phyloP scores from a whole-genome alignment of 2,329 filamentous ascomycete species.

The Pyrenophora teres region DNA sequence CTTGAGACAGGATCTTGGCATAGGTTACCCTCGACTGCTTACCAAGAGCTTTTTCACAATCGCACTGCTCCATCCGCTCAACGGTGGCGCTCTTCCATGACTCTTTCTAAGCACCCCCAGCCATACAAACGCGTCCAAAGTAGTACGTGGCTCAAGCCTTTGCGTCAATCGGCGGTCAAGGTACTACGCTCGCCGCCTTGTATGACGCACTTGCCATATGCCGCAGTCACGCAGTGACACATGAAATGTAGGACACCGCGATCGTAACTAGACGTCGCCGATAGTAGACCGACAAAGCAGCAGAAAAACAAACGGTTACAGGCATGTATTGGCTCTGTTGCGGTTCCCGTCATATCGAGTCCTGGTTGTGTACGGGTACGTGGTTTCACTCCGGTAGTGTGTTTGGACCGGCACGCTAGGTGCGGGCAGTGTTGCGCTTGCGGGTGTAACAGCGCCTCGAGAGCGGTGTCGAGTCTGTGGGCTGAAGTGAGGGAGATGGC shows the following conservation, averaged over 20 bases:
- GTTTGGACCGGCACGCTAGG: background rate
- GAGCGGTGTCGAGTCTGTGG: conserved; percentile 8
- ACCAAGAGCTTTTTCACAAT: background rate
- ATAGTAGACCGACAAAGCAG: conserved; percentile 10
- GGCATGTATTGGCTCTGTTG: background rate
- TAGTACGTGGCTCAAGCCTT: conserved; percentile 17
- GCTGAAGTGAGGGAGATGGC: background rate
- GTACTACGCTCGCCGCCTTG: conserved; percentile 11
- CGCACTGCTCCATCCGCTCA: conserved; percentile 6
- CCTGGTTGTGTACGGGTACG: background rate
- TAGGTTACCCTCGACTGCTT: background rate
- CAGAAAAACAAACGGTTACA: conserved; percentile 3
- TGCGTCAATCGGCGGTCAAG: background rate
- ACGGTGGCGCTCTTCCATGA: conserved; percentile 13
- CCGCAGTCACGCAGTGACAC: conserved; percentile 15
- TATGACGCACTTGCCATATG: conserved; percentile 8
- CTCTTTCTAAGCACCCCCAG: conserved; percentile 2
- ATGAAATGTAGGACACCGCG: conserved; percentile 2
- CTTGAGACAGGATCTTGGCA: background rate
- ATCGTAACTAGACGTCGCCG: conserved; percentile 2
- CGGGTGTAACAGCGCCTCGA: conserved; percentile 13
- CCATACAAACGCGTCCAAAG: conserved; percentile 9
- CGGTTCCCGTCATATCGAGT: conserved; percentile 11
- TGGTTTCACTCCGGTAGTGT: conserved; percentile 6
- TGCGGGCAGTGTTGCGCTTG: background rate